A percentile compares a stretch with the other conserved stretches of the same genome.
Evolutionary conservation across 768 basidiomycete species (phyloP).

Genomic region (Erythrobasidium yunnanense): DNA sequence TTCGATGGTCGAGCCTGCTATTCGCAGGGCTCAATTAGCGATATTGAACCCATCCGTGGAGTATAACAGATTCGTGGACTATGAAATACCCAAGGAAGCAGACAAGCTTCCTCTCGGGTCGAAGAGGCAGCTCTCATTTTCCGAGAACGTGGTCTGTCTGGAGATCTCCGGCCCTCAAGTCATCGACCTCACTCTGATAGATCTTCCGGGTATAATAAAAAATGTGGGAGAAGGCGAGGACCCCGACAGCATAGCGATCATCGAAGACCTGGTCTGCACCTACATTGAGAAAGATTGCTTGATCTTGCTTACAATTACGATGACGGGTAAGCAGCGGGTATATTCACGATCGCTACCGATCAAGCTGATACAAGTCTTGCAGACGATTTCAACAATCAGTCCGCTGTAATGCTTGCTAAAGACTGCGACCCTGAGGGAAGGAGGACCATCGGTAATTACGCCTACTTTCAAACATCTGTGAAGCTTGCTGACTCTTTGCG

Average conservation of each 20-base stretch:
- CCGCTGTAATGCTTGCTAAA: conserved; percentile 50
- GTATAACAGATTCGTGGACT: conserved; percentile 21
- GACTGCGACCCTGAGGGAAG: conserved; percentile 50
- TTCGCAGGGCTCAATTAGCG: conserved; percentile 55
- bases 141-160: conserved; percentile 49
- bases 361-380: background rate
- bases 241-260: conserved; percentile 44
- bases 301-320: conserved; percentile 58
- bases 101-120: conserved; percentile 25
- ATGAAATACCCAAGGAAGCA: conserved; percentile 9
- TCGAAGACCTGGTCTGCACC: conserved; percentile 47
- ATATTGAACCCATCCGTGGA: conserved; percentile 43
- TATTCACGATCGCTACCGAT: background rate
- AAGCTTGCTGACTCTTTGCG: too few relatives aligned
- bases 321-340: conserved; percentile 47
- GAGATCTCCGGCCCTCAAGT: conserved; percentile 47
- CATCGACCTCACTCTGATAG: conserved; percentile 39
- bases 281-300: conserved; percentile 51
- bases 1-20: conserved; percentile 47
- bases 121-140: conserved; percentile 39
- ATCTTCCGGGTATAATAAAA: conserved; percentile 51
- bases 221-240: conserved; percentile 45
- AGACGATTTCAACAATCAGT: conserved; percentile 63
- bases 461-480: too few relatives aligned
- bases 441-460: conserved; percentile 63